These are phyloP conservation scores for Priceomyces melissophilus DNA, from an alignment of 805 yeast genomes.

Conservation along the genomic window DNA sequence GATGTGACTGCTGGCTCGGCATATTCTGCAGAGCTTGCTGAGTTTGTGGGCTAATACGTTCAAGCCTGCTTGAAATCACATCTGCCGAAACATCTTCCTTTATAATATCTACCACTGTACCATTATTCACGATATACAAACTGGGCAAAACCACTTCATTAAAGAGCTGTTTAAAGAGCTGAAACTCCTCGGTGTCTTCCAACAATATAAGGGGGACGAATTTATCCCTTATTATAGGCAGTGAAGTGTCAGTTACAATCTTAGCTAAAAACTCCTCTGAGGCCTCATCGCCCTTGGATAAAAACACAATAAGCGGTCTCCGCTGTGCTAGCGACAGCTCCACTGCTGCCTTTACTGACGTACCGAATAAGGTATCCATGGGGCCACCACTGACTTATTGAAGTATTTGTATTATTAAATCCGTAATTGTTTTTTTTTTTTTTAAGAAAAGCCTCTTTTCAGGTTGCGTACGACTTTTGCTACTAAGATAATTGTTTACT, in stretches of 20 bases:
- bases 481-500: too few relatives aligned
- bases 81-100: slow-evolving; percentile 25
- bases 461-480: too few relatives aligned
- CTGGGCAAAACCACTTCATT: slow-evolving; percentile 53
- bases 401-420: too few relatives aligned
- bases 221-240: slow-evolving; percentile 2
- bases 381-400: too few relatives aligned
- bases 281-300: slow-evolving; percentile 12
- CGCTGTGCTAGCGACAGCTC: slow-evolving; percentile 12
- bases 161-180: slow-evolving; percentile 51
- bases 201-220: slow-evolving; percentile 17
- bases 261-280: slow-evolving; percentile 12
- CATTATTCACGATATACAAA: slow-evolving; percentile 49
- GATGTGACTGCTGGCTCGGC: not conserved
- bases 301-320: slow-evolving; percentile 23
- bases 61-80: slow-evolving; percentile 21
- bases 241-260: not conserved
- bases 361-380: slow-evolving; percentile 11
- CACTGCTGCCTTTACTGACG: slow-evolving; percentile 24
- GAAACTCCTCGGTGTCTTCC: slow-evolving; percentile 17
- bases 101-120: slow-evolving; percentile 44
- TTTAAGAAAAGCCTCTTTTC: too few relatives aligned
- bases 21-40: not conserved
- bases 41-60: not conserved
- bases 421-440: too few relatives aligned